Conservation (phyloP, 129 eudicot genomes). For the Chrysanthemum seticuspe region DNA sequence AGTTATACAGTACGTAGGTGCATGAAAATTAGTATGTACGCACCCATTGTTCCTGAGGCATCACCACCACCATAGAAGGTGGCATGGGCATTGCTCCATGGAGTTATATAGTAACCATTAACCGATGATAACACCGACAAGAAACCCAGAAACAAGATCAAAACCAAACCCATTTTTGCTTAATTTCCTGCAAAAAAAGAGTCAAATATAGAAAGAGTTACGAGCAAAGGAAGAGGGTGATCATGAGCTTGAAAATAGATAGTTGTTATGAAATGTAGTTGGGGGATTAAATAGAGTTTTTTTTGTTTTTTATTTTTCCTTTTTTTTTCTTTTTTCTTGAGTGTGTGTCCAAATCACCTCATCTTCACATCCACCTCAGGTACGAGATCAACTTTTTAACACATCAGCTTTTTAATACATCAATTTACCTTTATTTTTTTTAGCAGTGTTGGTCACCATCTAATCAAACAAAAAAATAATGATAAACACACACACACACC, state of each 20-base stretch:
- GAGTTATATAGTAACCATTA: constrained; percentile 56
- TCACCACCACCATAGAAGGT: constrained; percentile 92
- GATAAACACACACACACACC: too few relatives aligned
- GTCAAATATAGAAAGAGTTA: background rate
- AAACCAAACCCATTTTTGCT: constrained; percentile 18
- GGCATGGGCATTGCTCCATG: constrained; percentile 83
- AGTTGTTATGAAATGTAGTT: constrained; percentile 27
- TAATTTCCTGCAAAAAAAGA: constrained; percentile 8
- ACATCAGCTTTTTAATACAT: too few relatives aligned
- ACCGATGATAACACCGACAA: constrained; percentile 39
- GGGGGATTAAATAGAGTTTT: constrained; percentile 33
- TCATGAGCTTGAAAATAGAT: constrained; percentile 22
- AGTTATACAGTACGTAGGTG: background rate
- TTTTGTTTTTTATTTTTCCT: background rate
- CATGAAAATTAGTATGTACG: constrained; percentile 14
- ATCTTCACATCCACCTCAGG: too few relatives aligned
- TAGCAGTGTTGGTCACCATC: too few relatives aligned
- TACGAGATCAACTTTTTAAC: too few relatives aligned
- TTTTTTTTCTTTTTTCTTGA: too few relatives aligned
- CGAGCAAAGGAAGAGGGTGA: constrained; percentile 21
- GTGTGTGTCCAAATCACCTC: background rate
- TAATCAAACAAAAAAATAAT: too few relatives aligned
- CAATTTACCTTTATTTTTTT: too few relatives aligned
- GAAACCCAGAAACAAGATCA: constrained; percentile 29
- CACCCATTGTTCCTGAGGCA: constrained; percentile 94